These are phyloP conservation scores for Sporobolomyces pararoseus DNA, from an alignment of 768 basidiomycete species.

Conservation along the genomic window DNA sequence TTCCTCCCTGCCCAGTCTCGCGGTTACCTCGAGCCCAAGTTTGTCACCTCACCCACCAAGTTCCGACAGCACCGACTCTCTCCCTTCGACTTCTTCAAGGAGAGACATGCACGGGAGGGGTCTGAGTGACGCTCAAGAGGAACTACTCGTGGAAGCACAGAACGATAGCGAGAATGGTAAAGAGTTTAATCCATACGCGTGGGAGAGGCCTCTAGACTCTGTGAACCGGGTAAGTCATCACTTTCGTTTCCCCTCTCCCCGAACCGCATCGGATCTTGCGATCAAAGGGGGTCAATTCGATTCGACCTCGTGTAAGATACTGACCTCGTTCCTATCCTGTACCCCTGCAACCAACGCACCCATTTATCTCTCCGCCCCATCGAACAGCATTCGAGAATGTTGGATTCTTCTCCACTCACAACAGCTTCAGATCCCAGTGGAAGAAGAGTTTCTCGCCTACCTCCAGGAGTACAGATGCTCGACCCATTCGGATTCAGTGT, in stretches of 20 bases:
- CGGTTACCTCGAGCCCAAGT: not conserved
- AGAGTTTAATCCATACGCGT: constrained; percentile 28
- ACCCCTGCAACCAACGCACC: not conserved
- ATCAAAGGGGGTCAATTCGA: constrained; percentile 3
- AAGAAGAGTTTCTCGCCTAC: constrained; percentile 27
- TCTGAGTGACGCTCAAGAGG: constrained; percentile 32
- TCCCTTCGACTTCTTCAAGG: not conserved
- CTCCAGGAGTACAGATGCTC: constrained; percentile 34
- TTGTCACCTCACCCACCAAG: not conserved
- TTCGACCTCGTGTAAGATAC: no score
- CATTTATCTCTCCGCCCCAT: not conserved
- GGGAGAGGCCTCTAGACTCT: constrained; percentile 35
- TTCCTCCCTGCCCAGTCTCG: not conserved
- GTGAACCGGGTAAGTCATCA: constrained; percentile 29
- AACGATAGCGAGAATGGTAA: constrained; percentile 12
- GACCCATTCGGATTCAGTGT: constrained; percentile 38
- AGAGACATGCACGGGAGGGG: constrained; percentile 8
- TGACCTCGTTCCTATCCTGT: no score
- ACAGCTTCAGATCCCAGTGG: not conserved
- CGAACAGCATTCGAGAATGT: constrained; percentile 33
- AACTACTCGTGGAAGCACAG: constrained; percentile 22
- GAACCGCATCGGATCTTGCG: not conserved
- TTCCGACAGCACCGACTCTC: not conserved
- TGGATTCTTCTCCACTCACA: constrained; percentile 25
- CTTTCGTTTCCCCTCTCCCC: no score